These are phyloP conservation scores for Plasmopara halstedii DNA, from an alignment of 352 stramenopile species.

Conservation along the genomic window DNA sequence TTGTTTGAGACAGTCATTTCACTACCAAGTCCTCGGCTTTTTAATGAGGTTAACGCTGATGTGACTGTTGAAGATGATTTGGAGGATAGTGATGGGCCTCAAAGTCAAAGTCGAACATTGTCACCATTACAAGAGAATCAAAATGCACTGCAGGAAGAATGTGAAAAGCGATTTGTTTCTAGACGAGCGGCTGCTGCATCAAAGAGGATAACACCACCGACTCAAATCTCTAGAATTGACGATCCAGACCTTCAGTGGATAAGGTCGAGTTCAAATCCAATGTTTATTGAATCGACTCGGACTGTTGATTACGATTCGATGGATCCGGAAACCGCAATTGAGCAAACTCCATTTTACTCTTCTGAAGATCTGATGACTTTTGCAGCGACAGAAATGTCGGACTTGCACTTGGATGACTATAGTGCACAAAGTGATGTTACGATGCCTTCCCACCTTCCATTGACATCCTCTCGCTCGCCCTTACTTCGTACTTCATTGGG, in stretches of 20 bases:
- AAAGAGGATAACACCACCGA: too few species aligned
- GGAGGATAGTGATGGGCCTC: conserved; percentile 13
- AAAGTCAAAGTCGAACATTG: conserved; percentile 5
- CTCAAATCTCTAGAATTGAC: conserved; percentile 1
- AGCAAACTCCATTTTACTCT: conserved; percentile 51
- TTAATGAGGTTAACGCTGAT: conserved; percentile 9
- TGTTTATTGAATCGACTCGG: conserved; percentile 25
- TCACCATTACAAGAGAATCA: too few species aligned
- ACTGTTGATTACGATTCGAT: conserved; percentile 37
- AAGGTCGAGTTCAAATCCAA: conserved; percentile 42
- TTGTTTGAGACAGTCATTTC: conserved; percentile 46
- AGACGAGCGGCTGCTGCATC: too few species aligned
- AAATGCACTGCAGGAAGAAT: conserved; percentile 4
- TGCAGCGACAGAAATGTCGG: conserved; percentile 40
- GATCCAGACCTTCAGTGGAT: conserved; percentile 44
- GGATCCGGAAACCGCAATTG: conserved; percentile 62
- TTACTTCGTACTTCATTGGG: conserved; percentile 65
- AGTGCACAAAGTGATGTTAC: conserved; percentile 18
- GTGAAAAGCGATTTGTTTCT: too few species aligned
- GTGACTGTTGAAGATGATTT: conserved; percentile 17
- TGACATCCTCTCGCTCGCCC: conserved; percentile 11
- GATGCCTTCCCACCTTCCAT: conserved; percentile 5
- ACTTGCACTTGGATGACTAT: conserved; percentile 66
- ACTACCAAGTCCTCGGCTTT: conserved; percentile 16
- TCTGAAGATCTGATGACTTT: conserved; percentile 52